A percentile compares a stretch with the other conserved stretches of the same genome.
phyloP scores from a whole-genome alignment of 1,139 yeast species.

The Pichia kudriavzevii region DNA sequence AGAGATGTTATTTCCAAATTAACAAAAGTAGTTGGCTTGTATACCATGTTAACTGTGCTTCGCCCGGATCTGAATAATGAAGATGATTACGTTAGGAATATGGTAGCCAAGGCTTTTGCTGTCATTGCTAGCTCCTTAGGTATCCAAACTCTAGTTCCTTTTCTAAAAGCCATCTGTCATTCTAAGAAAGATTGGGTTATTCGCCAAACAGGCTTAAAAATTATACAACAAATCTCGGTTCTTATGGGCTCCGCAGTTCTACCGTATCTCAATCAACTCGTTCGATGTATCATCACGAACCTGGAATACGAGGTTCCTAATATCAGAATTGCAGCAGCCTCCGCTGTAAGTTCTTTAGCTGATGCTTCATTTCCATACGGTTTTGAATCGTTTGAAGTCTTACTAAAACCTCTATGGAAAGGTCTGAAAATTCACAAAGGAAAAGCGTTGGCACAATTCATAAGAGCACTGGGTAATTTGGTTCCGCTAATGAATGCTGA shows the following conservation, averaged over 20 bases:
- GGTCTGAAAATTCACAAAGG: conserved; percentile 79
- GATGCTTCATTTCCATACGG: conserved; percentile 89
- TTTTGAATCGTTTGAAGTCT: conserved; percentile 71
- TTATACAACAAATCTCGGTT: conserved; percentile 68
- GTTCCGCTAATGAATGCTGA: conserved; percentile 86
- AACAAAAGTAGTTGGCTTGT: conserved; percentile 76
- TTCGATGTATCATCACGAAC: conserved; percentile 52
- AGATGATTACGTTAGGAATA: conserved; percentile 76
- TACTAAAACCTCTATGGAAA: conserved; percentile 71
- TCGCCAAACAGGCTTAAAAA: conserved; percentile 78
- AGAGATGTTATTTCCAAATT: conserved; percentile 70
- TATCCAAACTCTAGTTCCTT: conserved; percentile 62
- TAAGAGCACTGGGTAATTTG: conserved; percentile 71
- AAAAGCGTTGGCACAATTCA: conserved; percentile 62
- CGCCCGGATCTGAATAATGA: conserved; percentile 77
- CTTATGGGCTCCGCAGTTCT: conserved; percentile 67
- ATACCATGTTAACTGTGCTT: conserved; percentile 67
- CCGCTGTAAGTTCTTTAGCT: conserved; percentile 68
- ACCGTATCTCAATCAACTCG: conserved; percentile 64
- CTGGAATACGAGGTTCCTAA: conserved; percentile 65
- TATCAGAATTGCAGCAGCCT: conserved; percentile 64
- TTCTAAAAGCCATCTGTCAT: conserved; percentile 71
- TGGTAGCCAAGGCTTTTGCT: conserved; percentile 75
- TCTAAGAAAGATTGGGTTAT: conserved; percentile 82
- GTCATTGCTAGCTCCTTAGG: conserved; percentile 82